Percentiles rank a stretch among this genome's conserved stretches.
phyloP scores from a whole-genome alignment of 2,329 filamentous ascomycete genomes.

The Boeremia lycopersici region DNA sequence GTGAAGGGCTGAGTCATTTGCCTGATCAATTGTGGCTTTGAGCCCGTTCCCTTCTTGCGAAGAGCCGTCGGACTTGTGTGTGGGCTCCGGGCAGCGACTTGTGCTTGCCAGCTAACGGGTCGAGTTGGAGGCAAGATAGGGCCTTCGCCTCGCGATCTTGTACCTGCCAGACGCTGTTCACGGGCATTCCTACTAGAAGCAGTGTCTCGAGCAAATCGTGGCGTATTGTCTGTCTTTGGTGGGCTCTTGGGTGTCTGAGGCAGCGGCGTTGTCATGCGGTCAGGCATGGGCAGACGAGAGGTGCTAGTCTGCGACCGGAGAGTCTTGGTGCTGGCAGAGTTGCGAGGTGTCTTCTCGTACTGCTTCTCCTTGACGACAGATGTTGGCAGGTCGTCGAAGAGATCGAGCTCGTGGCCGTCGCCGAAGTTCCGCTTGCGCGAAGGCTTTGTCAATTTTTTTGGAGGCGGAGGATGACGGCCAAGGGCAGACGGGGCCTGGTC shows the following conservation, averaged over 20 bases:
- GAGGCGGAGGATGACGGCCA: constrained; percentile 57
- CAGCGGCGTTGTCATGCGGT: constrained; percentile 54
- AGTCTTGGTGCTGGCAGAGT: constrained; percentile 70
- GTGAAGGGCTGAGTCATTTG: constrained; percentile 78
- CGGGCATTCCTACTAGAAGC: constrained; percentile 69
- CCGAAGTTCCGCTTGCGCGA: constrained; percentile 65
- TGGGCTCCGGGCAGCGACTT: constrained; percentile 58
- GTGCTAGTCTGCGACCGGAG: constrained; percentile 58
- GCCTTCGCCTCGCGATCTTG: constrained; percentile 53
- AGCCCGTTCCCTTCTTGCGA: constrained; percentile 57
- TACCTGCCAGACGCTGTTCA: constrained; percentile 61
- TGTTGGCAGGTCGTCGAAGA: constrained; percentile 92
- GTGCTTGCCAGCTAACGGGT: constrained; percentile 65
- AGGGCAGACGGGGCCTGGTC: constrained; percentile 57
- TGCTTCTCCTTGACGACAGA: constrained; percentile 80
- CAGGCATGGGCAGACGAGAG: constrained; percentile 48
- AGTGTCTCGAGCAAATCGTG: constrained; percentile 70
- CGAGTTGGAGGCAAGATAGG: constrained; percentile 55
- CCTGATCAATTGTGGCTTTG: constrained; percentile 88
- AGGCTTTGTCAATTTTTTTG: constrained; percentile 55
- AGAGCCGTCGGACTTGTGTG: constrained; percentile 57
- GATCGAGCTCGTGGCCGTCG: constrained; percentile 89
- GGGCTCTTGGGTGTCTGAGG: constrained; percentile 63
- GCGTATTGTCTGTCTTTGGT: constrained; percentile 58
- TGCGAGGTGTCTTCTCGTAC: constrained; percentile 79